Evolutionary conservation across 345 rosid genomes (phyloP).

Genomic region (Kernera saxatilis): DNA sequence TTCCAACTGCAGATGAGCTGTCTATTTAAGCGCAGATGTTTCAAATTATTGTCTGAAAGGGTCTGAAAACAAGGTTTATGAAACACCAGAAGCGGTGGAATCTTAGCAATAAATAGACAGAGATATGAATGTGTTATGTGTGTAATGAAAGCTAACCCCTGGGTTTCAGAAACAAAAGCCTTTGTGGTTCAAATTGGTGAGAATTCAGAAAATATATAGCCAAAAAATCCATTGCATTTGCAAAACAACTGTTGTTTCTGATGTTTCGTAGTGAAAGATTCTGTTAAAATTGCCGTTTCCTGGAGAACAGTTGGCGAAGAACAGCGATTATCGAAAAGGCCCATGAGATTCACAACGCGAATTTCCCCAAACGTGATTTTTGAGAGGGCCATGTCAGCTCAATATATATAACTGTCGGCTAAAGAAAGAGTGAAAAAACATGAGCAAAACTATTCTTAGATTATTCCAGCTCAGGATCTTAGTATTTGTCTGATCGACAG

Average conservation of each 20-base stretch:
- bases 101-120: neutral
- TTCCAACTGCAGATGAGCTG: neutral
- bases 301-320: neutral
- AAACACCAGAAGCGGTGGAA: neutral
- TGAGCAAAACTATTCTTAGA: neutral
- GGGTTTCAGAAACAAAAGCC: too few species aligned
- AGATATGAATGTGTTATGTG: too few species aligned
- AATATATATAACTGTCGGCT: neutral
- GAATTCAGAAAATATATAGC: too few species aligned
- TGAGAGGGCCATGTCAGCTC: neutral
- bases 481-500: neutral
- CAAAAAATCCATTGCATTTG: too few species aligned
- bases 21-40: neutral
- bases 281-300: neutral
- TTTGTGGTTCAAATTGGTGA: too few species aligned
- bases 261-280: neutral
- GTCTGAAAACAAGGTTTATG: neutral
- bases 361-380: neutral
- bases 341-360: neutral
- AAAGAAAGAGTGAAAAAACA: neutral
- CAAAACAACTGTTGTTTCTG: neutral
- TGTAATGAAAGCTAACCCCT: too few species aligned
- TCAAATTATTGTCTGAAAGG: neutral
- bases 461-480: neutral
- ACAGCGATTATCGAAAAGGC: neutral